Base-by-base conservation (phyloP, 1,139 yeast genomes). In the Hyphopichia buzzinii region DNA sequence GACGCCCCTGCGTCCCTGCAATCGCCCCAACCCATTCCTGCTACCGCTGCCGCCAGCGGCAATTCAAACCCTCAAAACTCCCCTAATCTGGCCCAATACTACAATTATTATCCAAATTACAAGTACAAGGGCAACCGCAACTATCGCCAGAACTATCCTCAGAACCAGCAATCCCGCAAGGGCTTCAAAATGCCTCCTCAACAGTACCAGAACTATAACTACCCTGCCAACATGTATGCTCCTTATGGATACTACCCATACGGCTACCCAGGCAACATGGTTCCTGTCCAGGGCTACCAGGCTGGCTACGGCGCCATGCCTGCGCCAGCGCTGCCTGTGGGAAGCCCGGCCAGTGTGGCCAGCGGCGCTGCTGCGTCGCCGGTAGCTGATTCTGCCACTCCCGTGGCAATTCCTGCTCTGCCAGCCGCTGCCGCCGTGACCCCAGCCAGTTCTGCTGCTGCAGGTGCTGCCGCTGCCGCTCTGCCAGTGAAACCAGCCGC, bases 331-430 rank as follows among this genome's bases (percentile, higher is more conserved):
- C 12, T 31, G 21, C 26, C 25, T 3, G 14, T 30, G 10, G 33
- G 33, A 21, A 30, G 33, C 15, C 33, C 33, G 13, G 28, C 28
- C 6, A 30, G 11, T 22, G 15, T 23, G 6, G 22, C 29, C 12
- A 23, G 17, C 15, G 33, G 26, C 17, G 33, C 33, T 13, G 21
- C 17, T 22, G 28, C 27, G 11, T 19, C 34, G 19, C 11, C 14
- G 5, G 17, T 15, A 8, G 56, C 55, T 31, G 59, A 49, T 41
- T 47, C 69, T 22, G 68, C 61, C 45, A 59, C 71, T 42, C 68
- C 76, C 35, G 72, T n/a, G n/a, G n/a, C n/a, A n/a, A n/a, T n/a
- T n/a, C n/a, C n/a, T n/a, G n/a, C n/a, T 10, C 40, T 55, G 16
- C 48, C 53, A 4, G 43, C 37, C 13, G 44, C 49, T 7, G 27